Evolutionary conservation across 2,329 filamentous ascomycete genomes (phyloP).

Genomic region (Hypoxylon sp.): DNA sequence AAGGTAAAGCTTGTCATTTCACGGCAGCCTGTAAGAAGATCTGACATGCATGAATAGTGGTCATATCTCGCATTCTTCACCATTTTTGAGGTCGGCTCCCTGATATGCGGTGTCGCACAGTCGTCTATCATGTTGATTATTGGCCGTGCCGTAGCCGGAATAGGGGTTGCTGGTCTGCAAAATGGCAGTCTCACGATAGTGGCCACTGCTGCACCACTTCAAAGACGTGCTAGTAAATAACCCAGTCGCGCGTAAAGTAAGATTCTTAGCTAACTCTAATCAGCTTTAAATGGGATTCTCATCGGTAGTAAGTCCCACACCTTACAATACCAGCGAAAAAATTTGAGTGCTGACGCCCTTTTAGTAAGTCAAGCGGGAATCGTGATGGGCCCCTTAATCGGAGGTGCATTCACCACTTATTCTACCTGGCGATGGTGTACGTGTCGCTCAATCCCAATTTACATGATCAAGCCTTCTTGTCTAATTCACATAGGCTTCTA

Average conservation of each 20-base stretch:
- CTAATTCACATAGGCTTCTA: constrained; percentile 57
- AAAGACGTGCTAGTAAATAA: not conserved
- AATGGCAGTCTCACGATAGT: constrained; percentile 55
- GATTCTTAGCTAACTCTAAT: not conserved
- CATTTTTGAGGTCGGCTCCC: constrained; percentile 68
- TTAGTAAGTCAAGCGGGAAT: constrained; percentile 6
- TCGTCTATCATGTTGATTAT: constrained; percentile 66
- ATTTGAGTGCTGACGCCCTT: not conserved
- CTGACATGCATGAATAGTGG: not conserved
- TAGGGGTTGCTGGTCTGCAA: constrained; percentile 64
- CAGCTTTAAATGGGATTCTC: not conserved
- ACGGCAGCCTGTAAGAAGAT: not conserved
- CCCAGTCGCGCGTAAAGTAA: not conserved
- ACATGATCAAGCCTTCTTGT: not conserved
- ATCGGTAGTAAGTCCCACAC: not conserved
- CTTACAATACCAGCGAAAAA: not conserved
- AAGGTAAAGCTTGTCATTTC: constrained; percentile 1
- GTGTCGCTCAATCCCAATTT: constrained; percentile 21
- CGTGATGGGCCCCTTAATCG: constrained; percentile 58
- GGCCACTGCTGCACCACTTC: not conserved
- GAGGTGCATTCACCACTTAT: constrained; percentile 60
- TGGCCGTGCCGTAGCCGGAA: constrained; percentile 66
- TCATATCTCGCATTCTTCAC: constrained; percentile 55
- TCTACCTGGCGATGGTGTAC: constrained; percentile 63
- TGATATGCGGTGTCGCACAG: constrained; percentile 64